phyloP scores from a whole-genome alignment of 305 asterid species.

The Fraxinus floribunda region DNA sequence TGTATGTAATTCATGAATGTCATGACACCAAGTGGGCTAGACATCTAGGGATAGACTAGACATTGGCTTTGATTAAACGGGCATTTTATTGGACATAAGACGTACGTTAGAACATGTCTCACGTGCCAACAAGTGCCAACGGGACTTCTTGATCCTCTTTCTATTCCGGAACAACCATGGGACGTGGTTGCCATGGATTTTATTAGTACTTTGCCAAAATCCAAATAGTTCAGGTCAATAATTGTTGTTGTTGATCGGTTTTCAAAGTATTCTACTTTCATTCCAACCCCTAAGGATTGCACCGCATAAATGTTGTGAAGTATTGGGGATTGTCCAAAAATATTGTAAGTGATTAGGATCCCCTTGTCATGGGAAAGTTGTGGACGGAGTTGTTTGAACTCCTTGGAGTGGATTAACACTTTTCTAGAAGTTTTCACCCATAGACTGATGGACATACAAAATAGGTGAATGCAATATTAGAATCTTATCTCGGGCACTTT shows the following conservation, averaged over 20 bases:
- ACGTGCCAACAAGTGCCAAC: background rate
- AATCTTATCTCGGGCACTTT: background rate
- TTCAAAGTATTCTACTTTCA: background rate
- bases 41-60: background rate
- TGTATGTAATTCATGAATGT: background rate
- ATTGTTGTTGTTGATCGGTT: background rate
- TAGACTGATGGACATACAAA: background rate
- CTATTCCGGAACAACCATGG: background rate
- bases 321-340: too few species aligned
- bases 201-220: background rate
- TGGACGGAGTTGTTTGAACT: too few species aligned
- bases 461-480: background rate
- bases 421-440: background rate
- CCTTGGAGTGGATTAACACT: too few species aligned
- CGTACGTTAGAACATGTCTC: background rate
- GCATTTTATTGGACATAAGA: background rate
- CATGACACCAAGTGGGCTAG: slow-evolving; percentile 10
- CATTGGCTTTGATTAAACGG: background rate
- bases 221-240: background rate
- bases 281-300: background rate
- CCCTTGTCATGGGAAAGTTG: too few species aligned
- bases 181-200: background rate
- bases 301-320: too few species aligned
- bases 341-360: too few species aligned
- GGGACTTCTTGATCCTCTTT: background rate